Evolutionary conservation across 208 protist genomes (phyloP), one percentile per base, ranked within the genome.

Genomic region (Acanthamoeba triangularis): DNA sequence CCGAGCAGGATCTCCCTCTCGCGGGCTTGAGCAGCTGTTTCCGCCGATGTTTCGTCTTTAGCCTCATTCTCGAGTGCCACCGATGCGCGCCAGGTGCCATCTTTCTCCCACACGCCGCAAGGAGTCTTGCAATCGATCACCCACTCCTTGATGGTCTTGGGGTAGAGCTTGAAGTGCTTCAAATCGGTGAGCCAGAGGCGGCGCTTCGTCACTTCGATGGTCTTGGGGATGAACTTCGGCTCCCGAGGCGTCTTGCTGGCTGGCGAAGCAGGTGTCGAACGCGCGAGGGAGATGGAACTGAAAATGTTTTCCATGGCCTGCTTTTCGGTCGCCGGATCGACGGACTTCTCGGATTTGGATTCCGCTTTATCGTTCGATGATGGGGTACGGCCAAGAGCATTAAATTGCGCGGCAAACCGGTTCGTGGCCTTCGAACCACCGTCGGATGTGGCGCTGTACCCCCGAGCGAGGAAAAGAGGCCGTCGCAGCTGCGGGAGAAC

Each of bases 121-220:
- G 90, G 90, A 33, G 90, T 94, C 69, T 94, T 94, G 90, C 59
- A 82, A n/a, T 82, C 67, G 13, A 82, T 56, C 5, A 94, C 35
- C 90, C 90, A 94, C 56, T 56, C 47, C 65, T 94, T 94, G 18
- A 94, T 61, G 5, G 11, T 94, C 44, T 52, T 92, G 23, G 90
- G 90, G 67, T 94, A 94, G 67, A 94, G 90, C 25, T 94, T 94
- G 47, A 94, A 94, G 33, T 82, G 78, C 90, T 94, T 37, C 14
- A 94, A 41, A 82, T 94, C 90, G 14, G 6, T 25, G 33, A 74
- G 37, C 20, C 16, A 33, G 37, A 82, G n/a, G 13, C 54, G 37
- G 33, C 47, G 49, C 23, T 93, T 88, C 76, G 96, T 47, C 4
- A 69, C 4, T 6, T 47, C 28, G 16, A 52, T 18, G 23, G 14